phyloP scores from a whole-genome alignment of 345 rosid species.

The Rhizophora apiculata region DNA sequence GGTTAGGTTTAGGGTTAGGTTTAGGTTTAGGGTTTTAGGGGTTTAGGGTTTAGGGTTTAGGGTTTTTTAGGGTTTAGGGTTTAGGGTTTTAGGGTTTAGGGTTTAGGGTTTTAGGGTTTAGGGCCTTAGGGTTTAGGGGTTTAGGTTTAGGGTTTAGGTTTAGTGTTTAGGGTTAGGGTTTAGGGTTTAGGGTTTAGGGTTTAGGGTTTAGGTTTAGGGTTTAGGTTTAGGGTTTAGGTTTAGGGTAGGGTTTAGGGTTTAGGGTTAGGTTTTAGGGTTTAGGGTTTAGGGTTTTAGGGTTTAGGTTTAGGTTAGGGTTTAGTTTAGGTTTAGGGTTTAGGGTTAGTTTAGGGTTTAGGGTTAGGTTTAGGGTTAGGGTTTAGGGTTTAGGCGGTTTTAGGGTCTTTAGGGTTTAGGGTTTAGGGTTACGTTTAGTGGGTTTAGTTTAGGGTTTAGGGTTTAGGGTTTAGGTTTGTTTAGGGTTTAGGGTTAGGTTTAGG shows the following conservation, averaged over 20 bases:
- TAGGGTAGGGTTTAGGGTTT: slow-evolving; percentile 27
- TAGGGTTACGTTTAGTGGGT: slow-evolving; percentile 18
- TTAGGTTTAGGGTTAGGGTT: slow-evolving; percentile 21
- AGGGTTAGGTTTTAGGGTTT: slow-evolving; percentile 31
- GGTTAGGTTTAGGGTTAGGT: slow-evolving; percentile 31
- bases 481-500: slow-evolving; percentile 25
- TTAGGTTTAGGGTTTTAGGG: slow-evolving; percentile 23
- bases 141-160: slow-evolving; percentile 11
- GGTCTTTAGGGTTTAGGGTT: slow-evolving; percentile 14
- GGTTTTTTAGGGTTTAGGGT: slow-evolving; percentile 29
- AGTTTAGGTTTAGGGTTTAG: slow-evolving; percentile 17
- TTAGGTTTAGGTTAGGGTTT: slow-evolving; percentile 18
- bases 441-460: slow-evolving; percentile 23
- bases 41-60: slow-evolving; percentile 30
- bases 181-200: slow-evolving; percentile 19
- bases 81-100: slow-evolving; percentile 20
- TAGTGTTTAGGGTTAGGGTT: slow-evolving; percentile 20
- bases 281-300: slow-evolving; percentile 19
- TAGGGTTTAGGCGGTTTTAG: slow-evolving; percentile 7
- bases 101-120: slow-evolving; percentile 26
- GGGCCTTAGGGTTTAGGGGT: slow-evolving; percentile 16
- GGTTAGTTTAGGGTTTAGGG: slow-evolving; percentile 15
- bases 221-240: slow-evolving; percentile 22
- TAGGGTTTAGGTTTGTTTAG: slow-evolving; percentile 17
- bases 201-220: slow-evolving; percentile 9